Percentiles rank a stretch among this genome's conserved stretches.
Evolutionary conservation across 2,329 filamentous ascomycete species (phyloP).

Genomic region (Fusarium gaditjirri): DNA sequence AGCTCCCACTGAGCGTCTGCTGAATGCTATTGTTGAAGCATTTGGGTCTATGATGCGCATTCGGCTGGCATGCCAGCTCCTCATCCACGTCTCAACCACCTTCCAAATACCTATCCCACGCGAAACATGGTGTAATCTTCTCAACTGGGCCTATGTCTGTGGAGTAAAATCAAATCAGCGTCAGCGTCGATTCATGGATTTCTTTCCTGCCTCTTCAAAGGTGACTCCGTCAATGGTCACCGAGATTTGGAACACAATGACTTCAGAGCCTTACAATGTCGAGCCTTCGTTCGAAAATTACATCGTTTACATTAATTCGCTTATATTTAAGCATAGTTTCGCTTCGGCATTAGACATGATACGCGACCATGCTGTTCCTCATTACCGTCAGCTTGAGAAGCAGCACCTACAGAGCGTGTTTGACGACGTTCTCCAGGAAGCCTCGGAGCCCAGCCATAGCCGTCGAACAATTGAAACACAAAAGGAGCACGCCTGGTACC

Average conservation of each 20-base stretch:
- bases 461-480: slow-evolving; percentile 45
- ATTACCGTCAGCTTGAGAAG: slow-evolving; percentile 45
- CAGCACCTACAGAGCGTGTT: slow-evolving; percentile 45
- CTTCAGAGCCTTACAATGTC: slow-evolving; percentile 64
- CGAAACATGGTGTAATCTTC: slow-evolving; percentile 72
- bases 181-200: slow-evolving; percentile 51
- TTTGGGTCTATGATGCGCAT: slow-evolving; percentile 76
- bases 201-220: slow-evolving; percentile 41
- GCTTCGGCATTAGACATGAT: slow-evolving; percentile 52
- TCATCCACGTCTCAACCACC: slow-evolving; percentile 70
- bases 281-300: slow-evolving; percentile 68
- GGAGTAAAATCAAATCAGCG: slow-evolving; percentile 51
- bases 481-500: slow-evolving; percentile 49
- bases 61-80: slow-evolving; percentile 64
- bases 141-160: slow-evolving; percentile 74
- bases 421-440: slow-evolving; percentile 49
- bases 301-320: slow-evolving; percentile 54
- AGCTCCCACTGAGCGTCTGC: slow-evolving; percentile 66
- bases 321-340: slow-evolving; percentile 47
- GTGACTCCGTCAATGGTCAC: slow-evolving; percentile 58
- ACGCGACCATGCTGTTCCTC: slow-evolving; percentile 54
- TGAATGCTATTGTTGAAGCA: slow-evolving; percentile 74
- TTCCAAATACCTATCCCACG: slow-evolving; percentile 68
- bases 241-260: slow-evolving; percentile 70
- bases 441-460: slow-evolving; percentile 28